Conservation (phyloP, 1,284 basidiomycete species). For the Volvariella volvacea region DNA sequence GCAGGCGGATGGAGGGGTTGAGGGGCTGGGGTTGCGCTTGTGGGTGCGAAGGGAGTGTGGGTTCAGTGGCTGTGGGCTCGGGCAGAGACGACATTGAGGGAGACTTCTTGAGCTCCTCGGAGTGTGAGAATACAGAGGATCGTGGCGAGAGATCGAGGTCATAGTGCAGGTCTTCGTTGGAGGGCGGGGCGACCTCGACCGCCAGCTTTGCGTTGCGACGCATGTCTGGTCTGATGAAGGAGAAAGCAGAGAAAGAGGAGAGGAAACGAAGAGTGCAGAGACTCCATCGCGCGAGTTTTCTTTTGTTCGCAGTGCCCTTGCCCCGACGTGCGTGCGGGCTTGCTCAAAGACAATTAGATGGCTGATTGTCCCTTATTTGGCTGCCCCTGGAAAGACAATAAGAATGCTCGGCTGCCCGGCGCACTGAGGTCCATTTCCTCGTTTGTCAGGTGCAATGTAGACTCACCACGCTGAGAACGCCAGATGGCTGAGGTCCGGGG, state of each 20-base stretch:
- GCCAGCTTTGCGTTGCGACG: slow-evolving; percentile 13
- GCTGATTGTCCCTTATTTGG: background rate
- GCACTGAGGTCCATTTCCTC: too few species aligned
- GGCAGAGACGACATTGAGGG: slow-evolving; percentile 6
- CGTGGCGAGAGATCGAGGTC: slow-evolving; percentile 24
- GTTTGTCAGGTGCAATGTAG: too few species aligned
- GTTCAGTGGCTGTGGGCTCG: slow-evolving; percentile 6
- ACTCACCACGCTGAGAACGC: too few species aligned
- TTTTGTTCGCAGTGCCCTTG: background rate
- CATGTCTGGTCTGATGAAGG: slow-evolving; percentile 10
- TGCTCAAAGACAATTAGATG: background rate
- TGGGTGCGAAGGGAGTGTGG: slow-evolving; percentile 2
- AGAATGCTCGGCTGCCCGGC: too few species aligned
- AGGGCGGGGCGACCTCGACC: slow-evolving; percentile 13
- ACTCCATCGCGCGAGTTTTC: background rate
- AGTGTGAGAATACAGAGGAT: slow-evolving; percentile 14
- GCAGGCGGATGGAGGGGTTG: slow-evolving; percentile 35
- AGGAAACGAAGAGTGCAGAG: slow-evolving; percentile 2
- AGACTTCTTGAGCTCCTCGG: slow-evolving; percentile 1
- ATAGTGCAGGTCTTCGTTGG: slow-evolving; percentile 17
- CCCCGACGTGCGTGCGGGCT: background rate
- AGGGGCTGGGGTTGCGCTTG: slow-evolving; percentile 3
- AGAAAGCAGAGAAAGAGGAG: slow-evolving; percentile 5
- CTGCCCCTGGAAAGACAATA: background rate
- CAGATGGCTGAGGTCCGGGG: too few species aligned